Percentiles rank a stretch among this genome's conserved stretches.
These are phyloP conservation scores for Telopea speciosissima DNA, from an alignment of 177 flowering plant species.

Conservation along the genomic window DNA sequence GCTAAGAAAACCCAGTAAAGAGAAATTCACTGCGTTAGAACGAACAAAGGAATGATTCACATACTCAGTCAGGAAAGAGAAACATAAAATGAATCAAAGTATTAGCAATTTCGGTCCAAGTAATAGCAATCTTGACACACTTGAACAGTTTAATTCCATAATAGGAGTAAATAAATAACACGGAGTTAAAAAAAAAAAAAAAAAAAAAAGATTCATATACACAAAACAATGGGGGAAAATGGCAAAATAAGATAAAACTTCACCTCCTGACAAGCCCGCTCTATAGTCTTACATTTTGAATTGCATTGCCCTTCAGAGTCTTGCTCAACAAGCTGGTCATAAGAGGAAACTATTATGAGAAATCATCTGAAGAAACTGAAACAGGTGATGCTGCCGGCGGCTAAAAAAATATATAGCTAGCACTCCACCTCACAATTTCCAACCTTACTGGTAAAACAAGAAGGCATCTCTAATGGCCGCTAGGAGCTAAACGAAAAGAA, in stretches of 20 bases:
- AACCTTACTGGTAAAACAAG: not conserved
- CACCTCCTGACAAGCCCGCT: constrained; percentile 93
- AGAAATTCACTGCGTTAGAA: not conserved
- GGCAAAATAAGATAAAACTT: constrained; percentile 7
- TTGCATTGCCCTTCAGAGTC: constrained; percentile 82
- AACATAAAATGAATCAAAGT: not conserved
- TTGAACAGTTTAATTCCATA: not conserved
- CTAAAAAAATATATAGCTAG: not conserved
- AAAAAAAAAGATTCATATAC: not conserved
- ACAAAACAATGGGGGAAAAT: not conserved
- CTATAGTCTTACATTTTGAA: constrained; percentile 93
- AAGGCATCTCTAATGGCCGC: not conserved
- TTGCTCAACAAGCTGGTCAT: constrained; percentile 76
- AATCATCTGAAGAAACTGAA: not conserved
- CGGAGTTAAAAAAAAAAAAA: not conserved
- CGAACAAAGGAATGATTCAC: not conserved
- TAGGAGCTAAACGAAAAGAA: not conserved
- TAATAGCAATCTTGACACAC: not conserved
- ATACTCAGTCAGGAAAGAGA: no score
- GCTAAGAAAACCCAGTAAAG: no score
- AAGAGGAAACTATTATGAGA: constrained; percentile 8
- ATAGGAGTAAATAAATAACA: not conserved
- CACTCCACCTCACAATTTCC: not conserved
- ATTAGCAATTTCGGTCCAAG: not conserved
- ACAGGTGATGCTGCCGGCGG: not conserved